Conservation (phyloP, 1,284 basidiomycete species). For the Phlebopus sp. region DNA sequence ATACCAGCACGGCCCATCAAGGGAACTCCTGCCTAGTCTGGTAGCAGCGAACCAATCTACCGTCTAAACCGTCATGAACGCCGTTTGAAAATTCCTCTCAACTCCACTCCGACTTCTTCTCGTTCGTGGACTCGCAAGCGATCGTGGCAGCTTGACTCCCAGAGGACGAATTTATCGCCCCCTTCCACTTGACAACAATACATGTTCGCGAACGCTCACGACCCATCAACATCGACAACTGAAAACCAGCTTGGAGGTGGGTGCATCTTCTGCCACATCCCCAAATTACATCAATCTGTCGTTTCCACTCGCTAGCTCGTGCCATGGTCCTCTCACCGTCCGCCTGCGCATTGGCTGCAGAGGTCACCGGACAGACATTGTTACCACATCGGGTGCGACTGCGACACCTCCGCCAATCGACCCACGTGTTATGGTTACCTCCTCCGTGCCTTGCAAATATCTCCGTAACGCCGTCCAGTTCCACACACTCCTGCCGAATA, state of each 20-base stretch:
- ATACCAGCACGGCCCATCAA: neutral
- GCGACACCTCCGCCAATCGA: neutral
- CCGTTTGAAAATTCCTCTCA: conserved; percentile 20
- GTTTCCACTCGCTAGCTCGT: neutral
- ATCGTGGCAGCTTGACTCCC: conserved; percentile 2
- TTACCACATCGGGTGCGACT: neutral
- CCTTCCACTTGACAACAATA: neutral
- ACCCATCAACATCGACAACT: neutral
- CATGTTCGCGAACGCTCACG: neutral
- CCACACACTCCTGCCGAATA: neutral
- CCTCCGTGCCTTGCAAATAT: conserved; percentile 1
- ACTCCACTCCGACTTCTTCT: conserved; percentile 11
- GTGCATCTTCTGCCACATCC: neutral
- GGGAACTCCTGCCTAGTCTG: conserved; percentile 3
- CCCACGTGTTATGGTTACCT: neutral
- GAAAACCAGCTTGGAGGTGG: neutral
- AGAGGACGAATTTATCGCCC: conserved; percentile 1
- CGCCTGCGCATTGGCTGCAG: too few species aligned
- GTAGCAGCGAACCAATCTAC: conserved; percentile 2
- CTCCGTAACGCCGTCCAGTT: conserved; percentile 4
- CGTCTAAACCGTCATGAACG: conserved; percentile 16
- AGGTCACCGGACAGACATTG: neutral
- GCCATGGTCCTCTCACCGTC: too few species aligned
- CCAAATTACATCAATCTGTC: neutral
- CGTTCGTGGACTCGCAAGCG: neutral